phyloP scores from a whole-genome alignment of 768 basidiomycete genomes.

The Gymnopilus junonius region DNA sequence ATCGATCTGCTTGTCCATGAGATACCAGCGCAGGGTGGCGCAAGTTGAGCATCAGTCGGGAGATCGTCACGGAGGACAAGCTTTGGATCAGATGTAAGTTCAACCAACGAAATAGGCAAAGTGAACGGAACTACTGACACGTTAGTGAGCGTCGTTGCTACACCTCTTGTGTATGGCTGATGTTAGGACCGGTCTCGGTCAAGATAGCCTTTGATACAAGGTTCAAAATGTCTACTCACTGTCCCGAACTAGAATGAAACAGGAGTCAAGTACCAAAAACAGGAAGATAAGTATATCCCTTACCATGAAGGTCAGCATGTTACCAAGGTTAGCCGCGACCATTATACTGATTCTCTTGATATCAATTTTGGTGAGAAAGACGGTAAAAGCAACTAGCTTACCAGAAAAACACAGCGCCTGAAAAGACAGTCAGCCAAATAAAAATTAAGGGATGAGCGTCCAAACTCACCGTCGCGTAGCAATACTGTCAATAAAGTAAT shows the following conservation, averaged over 20 bases:
- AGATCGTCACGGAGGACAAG: constrained; percentile 42
- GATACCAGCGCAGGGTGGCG: constrained; percentile 35
- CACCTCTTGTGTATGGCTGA: constrained; percentile 37
- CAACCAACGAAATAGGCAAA: background rate
- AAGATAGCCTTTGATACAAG: background rate
- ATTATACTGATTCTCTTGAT: constrained; percentile 33
- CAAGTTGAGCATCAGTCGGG: constrained; percentile 45
- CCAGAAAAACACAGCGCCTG: constrained; percentile 46
- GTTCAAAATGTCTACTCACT: background rate
- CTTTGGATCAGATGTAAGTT: constrained; percentile 15
- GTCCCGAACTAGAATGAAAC: background rate
- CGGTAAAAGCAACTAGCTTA: constrained; percentile 12
- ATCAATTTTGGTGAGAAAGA: background rate
- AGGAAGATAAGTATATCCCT: constrained; percentile 7
- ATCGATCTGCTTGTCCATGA: constrained; percentile 2
- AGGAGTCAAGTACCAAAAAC: background rate
- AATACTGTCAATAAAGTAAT: constrained; percentile 35
- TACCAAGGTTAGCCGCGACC: constrained; percentile 36
- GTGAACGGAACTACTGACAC: constrained; percentile 28
- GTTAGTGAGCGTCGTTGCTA: constrained; percentile 39
- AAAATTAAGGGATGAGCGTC: background rate
- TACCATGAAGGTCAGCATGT: constrained; percentile 44
- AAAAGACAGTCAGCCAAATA: background rate
- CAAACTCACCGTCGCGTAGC: constrained; percentile 41
- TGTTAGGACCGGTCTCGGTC: background rate